Base-by-base conservation (phyloP, 768 basidiomycete species). In the Suillus lakei region DNA sequence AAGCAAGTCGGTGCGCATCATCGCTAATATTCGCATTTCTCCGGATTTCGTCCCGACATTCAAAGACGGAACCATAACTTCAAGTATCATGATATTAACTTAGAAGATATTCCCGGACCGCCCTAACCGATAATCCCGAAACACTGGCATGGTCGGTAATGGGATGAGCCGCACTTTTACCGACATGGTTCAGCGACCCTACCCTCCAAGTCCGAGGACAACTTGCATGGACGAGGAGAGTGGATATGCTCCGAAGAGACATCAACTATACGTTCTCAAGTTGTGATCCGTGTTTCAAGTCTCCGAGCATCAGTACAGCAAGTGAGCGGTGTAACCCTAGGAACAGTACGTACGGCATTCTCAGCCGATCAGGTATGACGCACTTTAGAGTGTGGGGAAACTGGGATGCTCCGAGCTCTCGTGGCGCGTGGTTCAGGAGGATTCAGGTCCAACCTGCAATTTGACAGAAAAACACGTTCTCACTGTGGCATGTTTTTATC, bases 311-410 rank as follows among this genome's bases (percentile, higher is more conserved):
- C 4, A 34, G 13, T 28, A 26, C 51, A 53, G 30, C 51, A 54
- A 54, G 21, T 34, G 21, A 21, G 38, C 56, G 38, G 56, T 58
- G 23, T 59, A 32, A 32, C 10, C 18, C 58, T 41, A 59, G 26
- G 58, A 59, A 51, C 16, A 16, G 50, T 51, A 51, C 28, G 28
- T 16, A 28, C 58, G 38, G 55, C 55, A 58, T 58, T 15, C 13
- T 15, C 15, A 55, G 4, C 36, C 36, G 55, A 58, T 38, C 16
- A 9, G 9, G 36, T 26, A 56, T 59, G 58, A 59, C 58, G 58
- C 58, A 41, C 58, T 59, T 59, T 3, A 28, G 38, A 28, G 10
- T 59, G 58, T 39, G 58, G 58, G 38, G 58, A 59, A 59, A 39
- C 1, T 36, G 15, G 15, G 23, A 39, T 15, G 23, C 3, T 56